Conservation (phyloP, 2,329 filamentous ascomycete species). For the Plenodomus lindquistii region DNA sequence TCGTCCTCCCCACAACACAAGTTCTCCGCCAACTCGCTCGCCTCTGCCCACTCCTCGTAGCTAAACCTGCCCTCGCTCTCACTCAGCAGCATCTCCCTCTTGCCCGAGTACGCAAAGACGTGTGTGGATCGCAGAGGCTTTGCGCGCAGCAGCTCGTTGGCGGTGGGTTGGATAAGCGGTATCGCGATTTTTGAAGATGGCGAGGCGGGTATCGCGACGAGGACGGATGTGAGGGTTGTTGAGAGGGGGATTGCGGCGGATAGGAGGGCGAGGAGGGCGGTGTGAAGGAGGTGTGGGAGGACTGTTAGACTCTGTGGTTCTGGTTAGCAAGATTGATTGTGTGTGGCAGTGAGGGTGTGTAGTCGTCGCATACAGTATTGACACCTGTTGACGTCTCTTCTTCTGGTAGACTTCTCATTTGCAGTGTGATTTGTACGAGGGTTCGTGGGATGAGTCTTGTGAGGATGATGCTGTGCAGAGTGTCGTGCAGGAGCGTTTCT, state of each 20-base stretch:
- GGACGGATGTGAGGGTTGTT: slow-evolving; percentile 76
- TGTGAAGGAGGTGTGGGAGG: slow-evolving; percentile 81
- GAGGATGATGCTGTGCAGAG: slow-evolving; percentile 74
- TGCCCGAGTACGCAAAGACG: slow-evolving; percentile 73
- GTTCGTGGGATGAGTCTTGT: slow-evolving; percentile 75
- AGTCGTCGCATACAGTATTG: slow-evolving; percentile 56
- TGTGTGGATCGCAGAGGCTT: slow-evolving; percentile 81
- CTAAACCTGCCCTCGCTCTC: slow-evolving; percentile 84
- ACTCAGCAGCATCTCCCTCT: slow-evolving; percentile 71
- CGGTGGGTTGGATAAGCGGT: slow-evolving; percentile 58
- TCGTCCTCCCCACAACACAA: slow-evolving; percentile 63
- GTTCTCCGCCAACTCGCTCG: slow-evolving; percentile 65
- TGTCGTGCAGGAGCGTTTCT: slow-evolving; percentile 73
- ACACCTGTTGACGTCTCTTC: slow-evolving; percentile 67
- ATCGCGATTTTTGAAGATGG: slow-evolving; percentile 60
- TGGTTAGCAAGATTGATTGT: slow-evolving; percentile 11
- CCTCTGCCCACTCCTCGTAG: slow-evolving; percentile 73
- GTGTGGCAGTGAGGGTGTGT: slow-evolving; percentile 5
- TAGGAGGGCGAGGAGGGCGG: slow-evolving; percentile 79
- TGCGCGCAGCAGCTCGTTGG: slow-evolving; percentile 64
- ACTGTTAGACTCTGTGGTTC: slow-evolving; percentile 69
- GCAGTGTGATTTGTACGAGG: slow-evolving; percentile 80
- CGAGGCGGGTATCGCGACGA: slow-evolving; percentile 76
- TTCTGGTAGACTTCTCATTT: slow-evolving; percentile 70
- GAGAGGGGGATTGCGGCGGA: slow-evolving; percentile 82